Evolutionary conservation across 1,284 basidiomycete species (phyloP).

Genomic region (Tylopilus sp.): DNA sequence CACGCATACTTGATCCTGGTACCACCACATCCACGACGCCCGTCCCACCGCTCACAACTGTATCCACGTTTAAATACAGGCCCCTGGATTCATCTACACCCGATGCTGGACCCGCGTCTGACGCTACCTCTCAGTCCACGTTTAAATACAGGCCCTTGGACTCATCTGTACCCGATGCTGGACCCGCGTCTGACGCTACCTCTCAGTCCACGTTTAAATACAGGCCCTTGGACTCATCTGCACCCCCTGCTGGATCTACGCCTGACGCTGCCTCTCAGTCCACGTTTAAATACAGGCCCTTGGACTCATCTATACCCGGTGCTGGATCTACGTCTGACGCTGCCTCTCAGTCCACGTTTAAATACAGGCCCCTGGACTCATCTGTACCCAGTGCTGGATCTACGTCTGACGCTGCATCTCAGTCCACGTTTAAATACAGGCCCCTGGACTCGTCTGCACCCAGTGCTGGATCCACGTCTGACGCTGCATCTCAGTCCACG

Average conservation of each 20-base stretch:
- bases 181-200: not conserved
- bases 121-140: not conserved
- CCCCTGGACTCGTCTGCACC: not conserved
- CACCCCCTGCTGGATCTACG: not conserved
- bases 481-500: not conserved
- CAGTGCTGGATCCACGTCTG: not conserved
- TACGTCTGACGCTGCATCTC: not conserved
- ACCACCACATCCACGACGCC: not conserved
- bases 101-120: not conserved
- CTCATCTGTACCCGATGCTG: not conserved
- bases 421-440: not conserved
- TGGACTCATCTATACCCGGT: not conserved
- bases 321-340: not conserved
- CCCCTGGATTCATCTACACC: not conserved
- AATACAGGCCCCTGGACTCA: not conserved
- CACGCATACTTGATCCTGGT: not conserved
- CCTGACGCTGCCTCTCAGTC: not conserved
- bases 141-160: not conserved
- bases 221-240: not conserved
- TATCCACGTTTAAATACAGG: not conserved
- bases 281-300: not conserved
- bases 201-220: constrained; percentile 1
- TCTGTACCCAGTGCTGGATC: not conserved
- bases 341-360: not conserved
- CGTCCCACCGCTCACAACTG: not conserved